Evolutionary conservation across 345 rosid genomes (phyloP).

Genomic region (Eucalyptus victrix): DNA sequence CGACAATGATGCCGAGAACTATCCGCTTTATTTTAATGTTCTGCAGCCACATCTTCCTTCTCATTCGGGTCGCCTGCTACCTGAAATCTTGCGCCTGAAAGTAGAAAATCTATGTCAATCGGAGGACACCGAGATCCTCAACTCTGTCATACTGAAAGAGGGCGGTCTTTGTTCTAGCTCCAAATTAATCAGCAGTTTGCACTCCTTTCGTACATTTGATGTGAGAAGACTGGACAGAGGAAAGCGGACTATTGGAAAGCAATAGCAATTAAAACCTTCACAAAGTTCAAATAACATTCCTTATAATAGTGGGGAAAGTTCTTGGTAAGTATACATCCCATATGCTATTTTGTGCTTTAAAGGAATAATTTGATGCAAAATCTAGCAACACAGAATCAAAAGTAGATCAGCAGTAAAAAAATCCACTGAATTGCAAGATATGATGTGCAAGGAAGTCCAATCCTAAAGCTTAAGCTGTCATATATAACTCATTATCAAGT

Average conservation of each 20-base stretch:
- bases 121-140: too few species aligned
- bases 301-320: not conserved
- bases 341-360: too few species aligned
- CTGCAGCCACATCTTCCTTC: too few species aligned
- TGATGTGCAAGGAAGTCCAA: too few species aligned
- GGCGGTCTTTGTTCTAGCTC: not conserved
- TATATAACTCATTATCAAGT: too few species aligned
- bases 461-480: too few species aligned
- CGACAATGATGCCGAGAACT: too few species aligned
- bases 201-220: not conserved
- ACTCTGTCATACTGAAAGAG: not conserved
- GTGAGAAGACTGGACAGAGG: not conserved
- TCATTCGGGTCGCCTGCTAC: too few species aligned
- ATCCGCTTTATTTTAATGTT: too few species aligned
- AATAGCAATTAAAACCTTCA: not conserved
- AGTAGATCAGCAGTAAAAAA: not conserved
- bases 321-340: not conserved
- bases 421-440: not conserved
- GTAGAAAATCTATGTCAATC: too few species aligned
- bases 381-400: not conserved
- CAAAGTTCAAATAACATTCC: not conserved
- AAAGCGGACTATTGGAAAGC: not conserved
- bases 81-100: too few species aligned
- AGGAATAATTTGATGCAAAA: not conserved
- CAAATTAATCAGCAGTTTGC: not conserved